Evolutionary conservation across 2,329 filamentous ascomycete genomes (phyloP).

Genomic region (Colletotrichum spinosum): DNA sequence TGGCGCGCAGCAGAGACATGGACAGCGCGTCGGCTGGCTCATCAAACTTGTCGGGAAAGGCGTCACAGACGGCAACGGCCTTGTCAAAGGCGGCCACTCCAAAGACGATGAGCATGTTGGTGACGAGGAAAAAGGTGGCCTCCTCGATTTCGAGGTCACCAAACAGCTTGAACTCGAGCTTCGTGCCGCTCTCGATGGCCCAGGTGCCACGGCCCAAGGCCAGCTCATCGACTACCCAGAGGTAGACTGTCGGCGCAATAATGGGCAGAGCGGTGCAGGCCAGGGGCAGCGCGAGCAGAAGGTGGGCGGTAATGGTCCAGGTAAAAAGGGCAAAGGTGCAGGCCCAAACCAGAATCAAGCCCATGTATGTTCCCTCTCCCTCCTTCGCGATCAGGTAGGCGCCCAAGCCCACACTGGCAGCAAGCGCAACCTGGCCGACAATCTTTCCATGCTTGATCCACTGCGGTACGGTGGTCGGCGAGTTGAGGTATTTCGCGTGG

Average conservation of each 20-base stretch:
- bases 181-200: constrained; percentile 76
- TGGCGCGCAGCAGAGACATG: constrained; percentile 63
- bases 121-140: constrained; percentile 78
- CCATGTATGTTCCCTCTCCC: constrained; percentile 71
- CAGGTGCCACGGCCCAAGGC: constrained; percentile 77
- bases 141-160: constrained; percentile 78
- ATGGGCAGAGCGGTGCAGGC: constrained; percentile 71
- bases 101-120: constrained; percentile 77
- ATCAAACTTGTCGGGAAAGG: constrained; percentile 70
- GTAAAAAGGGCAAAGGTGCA: constrained; percentile 73
- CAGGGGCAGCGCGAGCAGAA: constrained; percentile 70
- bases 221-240: constrained; percentile 79
- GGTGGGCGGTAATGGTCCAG: constrained; percentile 73
- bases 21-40: constrained; percentile 56
- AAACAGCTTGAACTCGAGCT: constrained; percentile 73
- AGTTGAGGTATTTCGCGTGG: constrained; percentile 55
- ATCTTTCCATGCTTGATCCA: constrained; percentile 47
- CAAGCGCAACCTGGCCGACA: constrained; percentile 62
- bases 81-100: constrained; percentile 78
- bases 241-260: constrained; percentile 72
- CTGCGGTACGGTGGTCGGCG: constrained; percentile 42
- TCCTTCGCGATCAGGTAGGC: constrained; percentile 57
- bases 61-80: constrained; percentile 72
- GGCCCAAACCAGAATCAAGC: constrained; percentile 77
- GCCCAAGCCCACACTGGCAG: constrained; percentile 57